Conservation (phyloP, 2,329 filamentous ascomycete genomes). For the Aspergillus sclerotialis region DNA sequence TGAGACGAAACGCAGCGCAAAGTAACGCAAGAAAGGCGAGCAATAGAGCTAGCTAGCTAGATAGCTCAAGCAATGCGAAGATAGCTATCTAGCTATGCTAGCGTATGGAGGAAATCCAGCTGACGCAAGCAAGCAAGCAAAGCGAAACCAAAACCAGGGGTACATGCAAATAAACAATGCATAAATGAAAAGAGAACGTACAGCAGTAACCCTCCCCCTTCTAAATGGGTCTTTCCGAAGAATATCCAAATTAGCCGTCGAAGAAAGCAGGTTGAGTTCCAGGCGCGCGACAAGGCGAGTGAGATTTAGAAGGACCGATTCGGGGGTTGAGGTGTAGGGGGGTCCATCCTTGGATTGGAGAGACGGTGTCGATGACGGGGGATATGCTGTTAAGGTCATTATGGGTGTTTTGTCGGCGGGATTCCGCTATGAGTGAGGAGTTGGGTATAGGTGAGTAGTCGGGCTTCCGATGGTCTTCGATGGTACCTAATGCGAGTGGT, state of each 20-base stretch:
- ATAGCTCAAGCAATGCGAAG: not conserved
- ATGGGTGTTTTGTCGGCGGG: too few species aligned
- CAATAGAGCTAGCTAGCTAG: too few species aligned
- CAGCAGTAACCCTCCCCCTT: slow-evolving; percentile 34
- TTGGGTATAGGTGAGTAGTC: too few species aligned
- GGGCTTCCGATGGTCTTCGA: too few species aligned
- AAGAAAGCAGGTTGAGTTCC: slow-evolving; percentile 37
- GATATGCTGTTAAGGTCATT: slow-evolving; percentile 10
- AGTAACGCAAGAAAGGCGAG: too few species aligned
- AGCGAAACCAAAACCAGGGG: too few species aligned
- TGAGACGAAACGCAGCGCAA: too few species aligned
- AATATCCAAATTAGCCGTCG: slow-evolving; percentile 28
- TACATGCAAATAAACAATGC: too few species aligned
- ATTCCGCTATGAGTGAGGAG: too few species aligned
- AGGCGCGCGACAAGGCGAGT: slow-evolving; percentile 37
- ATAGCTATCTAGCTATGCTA: not conserved
- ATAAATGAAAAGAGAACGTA: slow-evolving; percentile 14
- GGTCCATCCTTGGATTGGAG: slow-evolving; percentile 10
- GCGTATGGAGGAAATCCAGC: not conserved
- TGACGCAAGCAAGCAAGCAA: too few species aligned
- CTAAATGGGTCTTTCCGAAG: slow-evolving; percentile 35
- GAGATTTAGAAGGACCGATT: slow-evolving; percentile 32
- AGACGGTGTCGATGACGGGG: slow-evolving; percentile 1
- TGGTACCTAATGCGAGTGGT: not conserved
- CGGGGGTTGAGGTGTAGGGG: slow-evolving; percentile 13